phyloP scores from a whole-genome alignment of 1,139 yeast genomes.

The Pichia sorboxylosa region DNA sequence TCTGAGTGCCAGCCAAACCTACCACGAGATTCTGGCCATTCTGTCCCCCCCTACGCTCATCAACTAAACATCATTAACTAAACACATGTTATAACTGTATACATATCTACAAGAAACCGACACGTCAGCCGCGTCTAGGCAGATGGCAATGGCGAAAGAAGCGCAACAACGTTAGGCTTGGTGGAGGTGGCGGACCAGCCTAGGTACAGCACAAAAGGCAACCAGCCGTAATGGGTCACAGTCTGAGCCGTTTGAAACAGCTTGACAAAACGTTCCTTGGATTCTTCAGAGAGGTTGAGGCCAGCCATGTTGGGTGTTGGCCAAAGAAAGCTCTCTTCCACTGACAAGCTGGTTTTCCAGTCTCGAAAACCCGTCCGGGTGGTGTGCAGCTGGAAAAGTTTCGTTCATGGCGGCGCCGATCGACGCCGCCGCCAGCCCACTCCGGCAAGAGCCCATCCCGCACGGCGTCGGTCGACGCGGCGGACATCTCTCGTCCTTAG shows the following conservation, averaged over 20 bases:
- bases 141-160: constrained; percentile 28
- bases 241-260: constrained; percentile 76
- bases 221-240: constrained; percentile 91
- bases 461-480: too few relatives aligned
- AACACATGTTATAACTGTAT: constrained; percentile 1
- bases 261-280: constrained; percentile 80
- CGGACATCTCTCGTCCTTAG: too few relatives aligned
- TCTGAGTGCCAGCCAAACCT: constrained; percentile 56
- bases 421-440: too few relatives aligned
- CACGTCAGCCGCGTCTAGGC: constrained; percentile 15
- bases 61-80: too few relatives aligned
- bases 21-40: too few relatives aligned
- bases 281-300: constrained; percentile 48
- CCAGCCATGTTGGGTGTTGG: constrained; percentile 19
- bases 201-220: constrained; percentile 84
- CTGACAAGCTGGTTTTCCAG: too few relatives aligned
- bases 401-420: too few relatives aligned
- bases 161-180: constrained; percentile 64
- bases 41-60: too few relatives aligned
- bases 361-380: too few relatives aligned
- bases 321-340: too few relatives aligned
- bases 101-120: constrained; percentile 4
- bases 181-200: constrained; percentile 85
- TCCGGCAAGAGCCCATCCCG: too few relatives aligned
- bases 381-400: too few relatives aligned